These are phyloP conservation scores for Elsinoe necatrix DNA, from an alignment of 2,329 filamentous ascomycete species.

Conservation along the genomic window DNA sequence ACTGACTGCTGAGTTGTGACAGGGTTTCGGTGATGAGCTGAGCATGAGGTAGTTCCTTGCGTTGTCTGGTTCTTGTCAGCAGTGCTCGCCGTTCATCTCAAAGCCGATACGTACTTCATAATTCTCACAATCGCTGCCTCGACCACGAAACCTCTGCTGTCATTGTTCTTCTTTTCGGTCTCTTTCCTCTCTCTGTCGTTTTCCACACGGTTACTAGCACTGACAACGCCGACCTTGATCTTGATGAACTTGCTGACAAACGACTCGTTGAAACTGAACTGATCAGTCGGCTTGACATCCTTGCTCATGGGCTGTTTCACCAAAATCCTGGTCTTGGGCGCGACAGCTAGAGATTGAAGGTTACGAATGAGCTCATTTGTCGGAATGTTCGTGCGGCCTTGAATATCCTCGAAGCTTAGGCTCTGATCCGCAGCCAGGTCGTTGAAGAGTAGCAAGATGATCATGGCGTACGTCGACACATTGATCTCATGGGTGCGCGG, in stretches of 20 bases:
- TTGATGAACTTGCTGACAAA: conserved; percentile 78
- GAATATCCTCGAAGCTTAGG: conserved; percentile 66
- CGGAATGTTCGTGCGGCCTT: conserved; percentile 72
- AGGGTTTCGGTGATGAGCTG: conserved; percentile 65
- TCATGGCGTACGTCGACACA: conserved; percentile 85
- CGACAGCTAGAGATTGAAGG: conserved; percentile 71
- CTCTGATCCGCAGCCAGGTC: conserved; percentile 49
- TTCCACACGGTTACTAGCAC: conserved; percentile 74
- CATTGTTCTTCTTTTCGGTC: conserved; percentile 68
- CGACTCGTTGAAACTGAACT: conserved; percentile 70
- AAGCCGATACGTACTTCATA: conserved; percentile 62
- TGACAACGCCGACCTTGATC: conserved; percentile 83
- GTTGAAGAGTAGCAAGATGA: conserved; percentile 85
- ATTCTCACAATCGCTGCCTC: conserved; percentile 73
- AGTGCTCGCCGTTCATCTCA: conserved; percentile 12
- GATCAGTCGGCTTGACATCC: conserved; percentile 65
- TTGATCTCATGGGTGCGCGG: conserved; percentile 81
- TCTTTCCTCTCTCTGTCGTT: conserved; percentile 56
- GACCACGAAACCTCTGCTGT: conserved; percentile 60
- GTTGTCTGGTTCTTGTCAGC: conserved; percentile 49
- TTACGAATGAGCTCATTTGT: conserved; percentile 64
- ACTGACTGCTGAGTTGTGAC: conserved; percentile 57
- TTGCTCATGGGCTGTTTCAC: conserved; percentile 73
- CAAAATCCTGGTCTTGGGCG: conserved; percentile 73
- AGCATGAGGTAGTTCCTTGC: conserved; percentile 62